phyloP scores from a whole-genome alignment of 2,329 filamentous ascomycete genomes.

The Talaromyces sp. region DNA sequence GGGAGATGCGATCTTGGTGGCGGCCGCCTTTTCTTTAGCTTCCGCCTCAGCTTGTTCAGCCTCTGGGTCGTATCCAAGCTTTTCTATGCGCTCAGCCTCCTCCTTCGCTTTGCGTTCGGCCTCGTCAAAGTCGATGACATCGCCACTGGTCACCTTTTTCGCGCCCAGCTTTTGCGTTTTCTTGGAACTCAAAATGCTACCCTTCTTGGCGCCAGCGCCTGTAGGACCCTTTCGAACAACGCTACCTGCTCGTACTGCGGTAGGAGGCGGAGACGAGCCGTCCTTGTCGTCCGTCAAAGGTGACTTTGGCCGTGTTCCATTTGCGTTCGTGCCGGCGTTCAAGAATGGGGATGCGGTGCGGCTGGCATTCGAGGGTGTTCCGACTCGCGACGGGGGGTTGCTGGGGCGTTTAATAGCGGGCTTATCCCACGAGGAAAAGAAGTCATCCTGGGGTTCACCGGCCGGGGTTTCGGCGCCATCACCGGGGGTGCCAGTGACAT shows the following conservation, averaged over 20 bases:
- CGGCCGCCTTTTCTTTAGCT: slow-evolving; percentile 40
- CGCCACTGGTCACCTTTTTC: slow-evolving; percentile 74
- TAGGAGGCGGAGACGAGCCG: slow-evolving; percentile 48
- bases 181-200: slow-evolving; percentile 80
- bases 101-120: slow-evolving; percentile 96
- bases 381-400: slow-evolving; percentile 83
- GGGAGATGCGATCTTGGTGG: slow-evolving; percentile 64
- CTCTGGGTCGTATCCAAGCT: slow-evolving; percentile 90
- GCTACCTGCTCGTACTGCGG: slow-evolving; percentile 67
- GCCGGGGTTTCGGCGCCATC: slow-evolving; percentile 71
- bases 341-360: slow-evolving; percentile 89
- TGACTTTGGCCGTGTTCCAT: slow-evolving; percentile 70
- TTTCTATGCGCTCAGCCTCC: slow-evolving; percentile 91
- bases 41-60: slow-evolving; percentile 59
- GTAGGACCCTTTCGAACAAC: slow-evolving; percentile 72
- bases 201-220: slow-evolving; percentile 65
- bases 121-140: slow-evolving; percentile 91
- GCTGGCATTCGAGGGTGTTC: slow-evolving; percentile 74
- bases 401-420: slow-evolving; percentile 94
- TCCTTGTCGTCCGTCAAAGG: slow-evolving; percentile 62
- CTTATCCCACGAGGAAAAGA: slow-evolving; percentile 99
- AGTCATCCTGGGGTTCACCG: slow-evolving; percentile 80
- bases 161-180: slow-evolving; percentile 79
- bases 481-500: slow-evolving; percentile 50
- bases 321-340: slow-evolving; percentile 62